Percentiles rank a stretch among this genome's conserved stretches.
These are phyloP conservation scores for Extremus antarcticus DNA, from an alignment of 495 filamentous ascomycete species.

Conservation along the genomic window DNA sequence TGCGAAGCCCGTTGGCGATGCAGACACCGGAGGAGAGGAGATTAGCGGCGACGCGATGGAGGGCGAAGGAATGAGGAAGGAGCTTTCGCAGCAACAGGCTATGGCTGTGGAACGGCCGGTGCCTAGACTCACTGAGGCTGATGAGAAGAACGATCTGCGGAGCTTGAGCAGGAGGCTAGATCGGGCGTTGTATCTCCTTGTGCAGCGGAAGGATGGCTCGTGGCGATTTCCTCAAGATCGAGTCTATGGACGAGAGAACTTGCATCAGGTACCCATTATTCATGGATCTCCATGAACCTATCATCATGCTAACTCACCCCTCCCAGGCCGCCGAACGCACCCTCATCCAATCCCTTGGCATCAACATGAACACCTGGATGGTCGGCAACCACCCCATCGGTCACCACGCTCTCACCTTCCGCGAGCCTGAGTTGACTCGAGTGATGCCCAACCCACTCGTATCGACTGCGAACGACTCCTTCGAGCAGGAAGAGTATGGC, in stretches of 20 bases:
- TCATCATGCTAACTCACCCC: slow-evolving; percentile 15
- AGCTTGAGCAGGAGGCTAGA: slow-evolving; percentile 68
- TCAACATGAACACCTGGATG: slow-evolving; percentile 99
- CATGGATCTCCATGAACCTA: slow-evolving; percentile 25
- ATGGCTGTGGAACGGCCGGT: slow-evolving; percentile 62
- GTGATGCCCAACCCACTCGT: slow-evolving; percentile 20
- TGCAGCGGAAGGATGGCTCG: slow-evolving; percentile 51
- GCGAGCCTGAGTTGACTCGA: slow-evolving; percentile 30
- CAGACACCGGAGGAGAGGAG: slow-evolving; percentile 22
- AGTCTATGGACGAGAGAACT: slow-evolving; percentile 56
- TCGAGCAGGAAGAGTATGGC: slow-evolving; percentile 32
- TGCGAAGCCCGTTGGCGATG: slow-evolving; percentile 6
- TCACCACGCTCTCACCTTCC: slow-evolving; percentile 49
- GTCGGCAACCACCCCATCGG: slow-evolving; percentile 84
- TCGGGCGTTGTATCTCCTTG: slow-evolving; percentile 75
- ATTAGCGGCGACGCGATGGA: slow-evolving; percentile 40
- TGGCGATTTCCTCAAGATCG: slow-evolving; percentile 72
- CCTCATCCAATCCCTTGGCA: slow-evolving; percentile 62
- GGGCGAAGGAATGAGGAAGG: slow-evolving; percentile 47
- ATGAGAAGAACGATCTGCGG: slow-evolving; percentile 57
- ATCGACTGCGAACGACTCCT: neutral
- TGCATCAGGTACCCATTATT: slow-evolving; percentile 77
- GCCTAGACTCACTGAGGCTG: slow-evolving; percentile 66
- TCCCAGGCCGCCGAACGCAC: slow-evolving; percentile 68
- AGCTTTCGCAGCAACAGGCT: slow-evolving; percentile 40